A percentile compares a stretch with the other conserved stretches of the same genome.
Evolutionary conservation across 176 grass and related monocot species (phyloP).

Genomic region (Eragrostis curvula): DNA sequence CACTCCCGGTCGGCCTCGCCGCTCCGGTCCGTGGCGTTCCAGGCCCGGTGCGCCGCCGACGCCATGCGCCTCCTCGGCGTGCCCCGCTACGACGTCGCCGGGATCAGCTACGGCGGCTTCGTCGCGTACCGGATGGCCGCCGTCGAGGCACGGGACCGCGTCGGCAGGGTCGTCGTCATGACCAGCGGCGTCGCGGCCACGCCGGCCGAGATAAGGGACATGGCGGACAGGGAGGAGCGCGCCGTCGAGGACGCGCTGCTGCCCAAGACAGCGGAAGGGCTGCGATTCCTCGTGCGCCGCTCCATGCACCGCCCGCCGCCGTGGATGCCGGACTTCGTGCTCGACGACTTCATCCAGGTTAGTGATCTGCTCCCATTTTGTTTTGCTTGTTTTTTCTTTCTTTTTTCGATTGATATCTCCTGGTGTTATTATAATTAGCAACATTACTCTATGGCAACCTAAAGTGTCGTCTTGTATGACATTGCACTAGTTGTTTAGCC

Average conservation of each 20-base stretch:
- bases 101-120: slow-evolving; percentile 84
- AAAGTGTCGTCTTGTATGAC: background rate
- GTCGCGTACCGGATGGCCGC: slow-evolving; percentile 52
- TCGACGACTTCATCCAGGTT: slow-evolving; percentile 88
- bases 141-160: slow-evolving; percentile 46
- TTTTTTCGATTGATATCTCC: background rate
- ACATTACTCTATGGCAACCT: background rate
- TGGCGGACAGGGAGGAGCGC: slow-evolving; percentile 55
- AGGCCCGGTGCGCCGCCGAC: slow-evolving; percentile 70
- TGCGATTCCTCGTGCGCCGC: slow-evolving; percentile 60
- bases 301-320: slow-evolving; percentile 85
- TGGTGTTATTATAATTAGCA: background rate
- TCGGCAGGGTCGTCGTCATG: slow-evolving; percentile 64
- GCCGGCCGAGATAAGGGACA: slow-evolving; percentile 43
- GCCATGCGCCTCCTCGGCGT: slow-evolving; percentile 77
- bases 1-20: slow-evolving; percentile 44
- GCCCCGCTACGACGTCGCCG: slow-evolving; percentile 60
- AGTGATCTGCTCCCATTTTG: background rate
- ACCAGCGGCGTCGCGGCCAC: slow-evolving; percentile 62
- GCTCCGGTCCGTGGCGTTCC: slow-evolving; percentile 73
- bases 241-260: slow-evolving; percentile 71
- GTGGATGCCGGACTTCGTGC: slow-evolving; percentile 78
- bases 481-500: background rate
- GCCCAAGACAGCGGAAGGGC: slow-evolving; percentile 63
- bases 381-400: background rate